These are phyloP conservation scores for Endoconidiophora polonica DNA, from an alignment of 2,329 filamentous ascomycete species.

Conservation along the genomic window DNA sequence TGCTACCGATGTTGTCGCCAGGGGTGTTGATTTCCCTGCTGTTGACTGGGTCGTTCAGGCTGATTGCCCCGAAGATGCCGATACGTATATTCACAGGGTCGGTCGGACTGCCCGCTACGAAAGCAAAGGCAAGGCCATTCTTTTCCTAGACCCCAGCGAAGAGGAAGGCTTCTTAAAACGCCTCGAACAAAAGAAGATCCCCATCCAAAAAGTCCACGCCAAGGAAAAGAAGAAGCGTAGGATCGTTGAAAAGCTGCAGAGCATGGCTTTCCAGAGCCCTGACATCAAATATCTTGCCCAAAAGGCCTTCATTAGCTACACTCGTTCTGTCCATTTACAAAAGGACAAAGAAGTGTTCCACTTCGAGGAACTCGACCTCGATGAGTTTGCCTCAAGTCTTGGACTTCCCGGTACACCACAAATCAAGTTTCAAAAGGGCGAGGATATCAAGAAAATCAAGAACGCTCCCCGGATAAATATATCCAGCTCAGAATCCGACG, in stretches of 20 bases:
- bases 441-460: conserved; percentile 73
- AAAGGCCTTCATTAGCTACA: conserved; percentile 88
- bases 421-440: conserved; percentile 84
- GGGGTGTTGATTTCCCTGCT: conserved; percentile 87
- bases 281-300: conserved; percentile 90
- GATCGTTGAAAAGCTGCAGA: conserved; percentile 72
- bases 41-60: conserved; percentile 98
- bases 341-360: conserved; percentile 87
- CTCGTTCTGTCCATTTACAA: conserved; percentile 69
- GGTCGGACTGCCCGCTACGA: conserved; percentile 91
- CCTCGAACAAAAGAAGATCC: conserved; percentile 77
- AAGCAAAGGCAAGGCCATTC: conserved; percentile 66
- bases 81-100: conserved; percentile 95
- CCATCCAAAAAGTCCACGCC: conserved; percentile 72
- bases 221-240: conserved; percentile 77
- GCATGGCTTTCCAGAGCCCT: conserved; percentile 89
- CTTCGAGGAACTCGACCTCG: conserved; percentile 64
- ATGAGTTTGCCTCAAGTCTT: conserved; percentile 69
- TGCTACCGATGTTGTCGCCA: conserved; percentile 84
- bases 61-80: conserved; percentile 91
- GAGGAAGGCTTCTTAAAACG: conserved; percentile 79
- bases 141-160: conserved; percentile 86
- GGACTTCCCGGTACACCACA: conserved; percentile 82
- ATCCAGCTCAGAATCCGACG: conserved; percentile 39
- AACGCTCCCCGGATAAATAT: conserved; percentile 59